phyloP scores from a whole-genome alignment of 257 asterid genomes.

The Penstemon eatonii region DNA sequence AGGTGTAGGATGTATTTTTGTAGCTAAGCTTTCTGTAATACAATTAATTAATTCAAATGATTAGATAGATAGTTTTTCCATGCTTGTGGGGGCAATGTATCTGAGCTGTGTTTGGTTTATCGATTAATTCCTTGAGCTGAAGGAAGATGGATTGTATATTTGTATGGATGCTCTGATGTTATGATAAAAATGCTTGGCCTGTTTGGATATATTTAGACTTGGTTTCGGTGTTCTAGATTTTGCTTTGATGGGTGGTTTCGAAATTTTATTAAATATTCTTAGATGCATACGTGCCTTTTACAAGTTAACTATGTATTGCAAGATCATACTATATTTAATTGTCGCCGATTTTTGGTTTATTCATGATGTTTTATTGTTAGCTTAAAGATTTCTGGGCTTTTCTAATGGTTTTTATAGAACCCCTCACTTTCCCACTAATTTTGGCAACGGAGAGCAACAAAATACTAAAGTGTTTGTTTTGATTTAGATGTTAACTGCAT shows the following conservation, averaged over 20 bases:
- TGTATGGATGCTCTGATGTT: not conserved
- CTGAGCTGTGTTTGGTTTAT: slow-evolving; percentile 10
- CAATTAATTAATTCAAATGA: slow-evolving; percentile 18
- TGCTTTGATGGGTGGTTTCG: too few species aligned
- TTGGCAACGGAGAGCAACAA: too few species aligned
- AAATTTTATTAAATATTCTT: not conserved
- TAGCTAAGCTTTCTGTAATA: slow-evolving; percentile 16
- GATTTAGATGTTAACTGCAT: too few species aligned
- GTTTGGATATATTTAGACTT: too few species aligned
- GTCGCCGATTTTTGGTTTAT: not conserved
- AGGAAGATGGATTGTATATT: not conserved
- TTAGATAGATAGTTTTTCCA: slow-evolving; percentile 27
- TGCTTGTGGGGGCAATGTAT: slow-evolving; percentile 33
- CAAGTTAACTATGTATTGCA: not conserved
- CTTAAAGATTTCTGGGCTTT: too few species aligned
- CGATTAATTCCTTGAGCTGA: not conserved
- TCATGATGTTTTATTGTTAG: not conserved
- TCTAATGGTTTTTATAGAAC: too few species aligned
- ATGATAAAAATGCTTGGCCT: too few species aligned
- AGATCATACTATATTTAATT: not conserved
- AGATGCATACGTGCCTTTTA: not conserved
- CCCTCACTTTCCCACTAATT: too few species aligned
- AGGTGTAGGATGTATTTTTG: slow-evolving; percentile 27
- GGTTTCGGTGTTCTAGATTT: too few species aligned
- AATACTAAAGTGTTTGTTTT: too few species aligned